Evolutionary conservation across 352 stramenopile species (phyloP).

Genomic region (Poterioochromonas sp.): DNA sequence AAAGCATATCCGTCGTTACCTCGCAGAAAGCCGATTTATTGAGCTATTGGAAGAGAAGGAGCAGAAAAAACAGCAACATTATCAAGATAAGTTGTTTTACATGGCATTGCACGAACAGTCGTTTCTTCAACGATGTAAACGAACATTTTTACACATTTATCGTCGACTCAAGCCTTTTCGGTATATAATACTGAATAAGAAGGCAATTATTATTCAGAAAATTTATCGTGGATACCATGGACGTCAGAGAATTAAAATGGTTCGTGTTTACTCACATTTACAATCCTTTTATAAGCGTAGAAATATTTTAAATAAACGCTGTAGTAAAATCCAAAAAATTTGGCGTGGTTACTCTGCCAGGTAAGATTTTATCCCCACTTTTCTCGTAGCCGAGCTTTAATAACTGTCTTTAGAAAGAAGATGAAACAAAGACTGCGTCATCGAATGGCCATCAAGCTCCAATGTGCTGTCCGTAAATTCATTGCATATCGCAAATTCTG

Average conservation of each 20-base stretch:
- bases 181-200: not conserved
- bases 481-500: not conserved
- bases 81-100: not conserved
- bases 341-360: not conserved
- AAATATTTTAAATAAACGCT: not conserved
- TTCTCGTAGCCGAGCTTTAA: not conserved
- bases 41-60: not conserved
- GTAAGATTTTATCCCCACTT: not conserved
- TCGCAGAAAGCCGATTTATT: not conserved
- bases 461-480: not conserved
- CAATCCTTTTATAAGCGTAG: not conserved
- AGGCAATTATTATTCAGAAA: not conserved
- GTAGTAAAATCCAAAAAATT: not conserved
- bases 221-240: slow-evolving; percentile 18
- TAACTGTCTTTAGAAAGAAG: too few species aligned
- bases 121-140: too few species aligned
- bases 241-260: not conserved
- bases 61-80: not conserved
- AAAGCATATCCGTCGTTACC: not conserved
- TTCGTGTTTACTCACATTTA: not conserved
- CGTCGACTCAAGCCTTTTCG: not conserved
- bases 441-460: not conserved
- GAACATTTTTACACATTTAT: not conserved
- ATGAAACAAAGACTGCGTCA: too few species aligned
- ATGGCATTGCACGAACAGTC: not conserved